Conservation (phyloP, 306 rosid species). For the Quercus alba region DNA sequence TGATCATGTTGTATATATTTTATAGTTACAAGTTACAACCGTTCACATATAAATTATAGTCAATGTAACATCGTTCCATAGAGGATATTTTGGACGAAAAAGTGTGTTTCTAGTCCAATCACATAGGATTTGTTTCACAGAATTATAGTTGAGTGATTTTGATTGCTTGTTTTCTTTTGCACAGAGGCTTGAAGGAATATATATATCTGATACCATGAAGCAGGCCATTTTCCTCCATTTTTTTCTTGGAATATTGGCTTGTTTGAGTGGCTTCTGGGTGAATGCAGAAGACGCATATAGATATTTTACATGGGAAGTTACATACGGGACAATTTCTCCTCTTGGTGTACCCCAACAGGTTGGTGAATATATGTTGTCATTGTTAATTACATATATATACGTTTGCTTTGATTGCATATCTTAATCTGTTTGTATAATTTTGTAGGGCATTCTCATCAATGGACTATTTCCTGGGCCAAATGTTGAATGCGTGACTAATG, state of each 20-base stretch:
- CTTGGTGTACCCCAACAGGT: slow-evolving; percentile 78
- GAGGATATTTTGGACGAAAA: not conserved
- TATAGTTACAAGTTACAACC: too few species aligned
- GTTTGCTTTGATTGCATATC: not conserved
- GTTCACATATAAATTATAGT: not conserved
- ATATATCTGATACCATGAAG: slow-evolving; percentile 34
- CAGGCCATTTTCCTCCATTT: slow-evolving; percentile 23
- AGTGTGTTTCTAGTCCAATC: not conserved
- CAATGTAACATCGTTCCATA: not conserved
- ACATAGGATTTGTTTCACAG: not conserved
- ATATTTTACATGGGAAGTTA: slow-evolving; percentile 59
- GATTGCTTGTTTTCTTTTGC: not conserved
- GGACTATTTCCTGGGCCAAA: slow-evolving; percentile 93
- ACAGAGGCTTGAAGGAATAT: slow-evolving; percentile 1
- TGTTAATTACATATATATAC: not conserved
- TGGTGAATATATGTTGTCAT: not conserved
- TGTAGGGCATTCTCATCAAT: slow-evolving; percentile 78
- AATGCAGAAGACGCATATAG: slow-evolving; percentile 66
- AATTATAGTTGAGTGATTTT: not conserved
- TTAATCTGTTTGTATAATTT: not conserved
- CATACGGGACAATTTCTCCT: slow-evolving; percentile 62
- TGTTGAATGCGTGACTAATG: slow-evolving; percentile 71
- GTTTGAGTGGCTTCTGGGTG: slow-evolving; percentile 38
- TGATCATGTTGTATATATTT: too few species aligned
- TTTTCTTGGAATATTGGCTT: slow-evolving; percentile 44